Evolutionary conservation across 225 moss, liverwort and hornwort species (phyloP).

Genomic region (Antitrichia curtipendula): DNA sequence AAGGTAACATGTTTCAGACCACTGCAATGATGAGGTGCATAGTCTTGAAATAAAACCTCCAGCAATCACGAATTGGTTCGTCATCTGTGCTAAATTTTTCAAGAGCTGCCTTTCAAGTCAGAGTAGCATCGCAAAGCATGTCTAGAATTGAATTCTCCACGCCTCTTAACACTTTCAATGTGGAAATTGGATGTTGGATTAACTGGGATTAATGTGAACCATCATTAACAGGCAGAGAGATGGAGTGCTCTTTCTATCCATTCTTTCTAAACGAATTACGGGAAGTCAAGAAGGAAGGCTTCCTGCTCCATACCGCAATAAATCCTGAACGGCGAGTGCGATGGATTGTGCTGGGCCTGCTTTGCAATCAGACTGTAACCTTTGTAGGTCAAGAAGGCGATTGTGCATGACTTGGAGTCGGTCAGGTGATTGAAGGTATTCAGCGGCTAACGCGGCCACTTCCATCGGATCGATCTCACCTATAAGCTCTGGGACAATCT

Average conservation of each 20-base stretch:
- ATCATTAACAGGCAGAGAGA: neutral
- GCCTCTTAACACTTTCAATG: neutral
- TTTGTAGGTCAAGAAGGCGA: slow-evolving; percentile 29
- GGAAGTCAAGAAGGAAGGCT: neutral
- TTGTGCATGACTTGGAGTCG: slow-evolving; percentile 43
- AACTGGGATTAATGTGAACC: neutral
- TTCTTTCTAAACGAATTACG: neutral
- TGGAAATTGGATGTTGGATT: neutral
- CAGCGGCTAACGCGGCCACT: slow-evolving; percentile 44
- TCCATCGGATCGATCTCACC: slow-evolving; percentile 51
- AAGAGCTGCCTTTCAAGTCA: neutral
- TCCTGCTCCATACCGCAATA: slow-evolving; percentile 6
- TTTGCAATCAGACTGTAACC: neutral
- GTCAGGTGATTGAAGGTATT: slow-evolving; percentile 40
- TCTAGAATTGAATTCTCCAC: neutral
- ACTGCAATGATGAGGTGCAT: neutral
- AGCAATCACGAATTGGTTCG: neutral
- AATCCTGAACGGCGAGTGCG: slow-evolving; percentile 22
- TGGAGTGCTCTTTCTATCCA: neutral
- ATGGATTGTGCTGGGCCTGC: slow-evolving; percentile 34
- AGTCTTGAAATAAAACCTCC: neutral
- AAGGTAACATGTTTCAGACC: neutral
- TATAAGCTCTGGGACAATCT: slow-evolving; percentile 69
- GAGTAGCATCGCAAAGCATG: neutral
- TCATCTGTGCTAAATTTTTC: neutral